Evolutionary conservation across 225 moss, liverwort and hornwort species (phyloP), one percentile per base, ranked within the genome.

Genomic region (Pseudoscleropodium purum): DNA sequence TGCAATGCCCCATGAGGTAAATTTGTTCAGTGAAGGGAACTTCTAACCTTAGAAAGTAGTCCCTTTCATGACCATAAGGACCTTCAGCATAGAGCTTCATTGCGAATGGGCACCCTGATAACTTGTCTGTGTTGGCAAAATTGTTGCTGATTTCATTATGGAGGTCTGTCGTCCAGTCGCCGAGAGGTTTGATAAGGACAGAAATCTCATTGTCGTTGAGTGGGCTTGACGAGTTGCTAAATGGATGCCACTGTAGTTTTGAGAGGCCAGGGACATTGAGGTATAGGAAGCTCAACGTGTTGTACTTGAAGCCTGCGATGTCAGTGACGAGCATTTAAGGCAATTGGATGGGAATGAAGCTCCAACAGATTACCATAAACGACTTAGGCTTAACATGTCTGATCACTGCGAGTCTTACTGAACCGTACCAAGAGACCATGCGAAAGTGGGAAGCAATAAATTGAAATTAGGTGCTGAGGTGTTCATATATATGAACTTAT

Each of bases 191-290:
- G 63, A 97, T 93, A 21, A 84, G 87, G 21, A 98, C 88, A 27
- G 87, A 85, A 11, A 98, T 34, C 64, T 91, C 66, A 62, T 94
- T 76, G 67, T 86, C 91, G 43, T 91, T 70, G 5, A 95, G 82
- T 20, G 96, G 92, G 87, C 94, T 96, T 16, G 97, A 98, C 62
- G 97, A 90, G 33, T 91, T 92, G 89, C 95, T 97, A 17, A 97
- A 96, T 7, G 96, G 97, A 91, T 97, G 97, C 96, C 97, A 96
- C 31, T 93, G 68, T 11, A 94, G 76, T 54, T 67, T 52, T 12
- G 97, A 95, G 16, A 95, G 81, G 30, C 91, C 86, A 1, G 92
- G 96, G 72, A 96, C 26, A 26, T 86, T 89, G 75, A 96, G 70
- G 84, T 92, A 96, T 13, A 98, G n/a, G 64, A 96, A 96, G 77